Conservation (phyloP, 441 rosid genomes). For the Pelargonium citronellum region DNA sequence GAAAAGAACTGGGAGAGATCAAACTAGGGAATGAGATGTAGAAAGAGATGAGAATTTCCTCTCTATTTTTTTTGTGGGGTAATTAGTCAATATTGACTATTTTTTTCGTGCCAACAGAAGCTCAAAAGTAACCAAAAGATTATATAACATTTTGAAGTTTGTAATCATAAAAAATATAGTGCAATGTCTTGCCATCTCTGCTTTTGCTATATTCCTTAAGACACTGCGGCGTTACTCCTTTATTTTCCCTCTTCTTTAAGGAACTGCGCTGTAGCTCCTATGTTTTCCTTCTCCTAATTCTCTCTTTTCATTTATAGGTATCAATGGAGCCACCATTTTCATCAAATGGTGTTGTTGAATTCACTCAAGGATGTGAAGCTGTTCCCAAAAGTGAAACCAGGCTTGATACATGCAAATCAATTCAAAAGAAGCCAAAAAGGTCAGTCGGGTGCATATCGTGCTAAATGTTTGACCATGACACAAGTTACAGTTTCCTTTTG, state of each 20-base stretch:
- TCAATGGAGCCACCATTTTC: constrained; percentile 22
- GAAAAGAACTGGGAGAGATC: too few species aligned
- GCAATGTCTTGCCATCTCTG: background rate
- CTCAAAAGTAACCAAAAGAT: background rate
- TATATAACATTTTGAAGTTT: background rate
- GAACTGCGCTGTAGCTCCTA: background rate
- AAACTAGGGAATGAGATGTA: too few species aligned
- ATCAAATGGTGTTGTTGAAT: constrained; percentile 20
- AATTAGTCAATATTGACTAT: too few species aligned
- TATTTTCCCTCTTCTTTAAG: constrained; percentile 3
- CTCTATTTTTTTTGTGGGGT: too few species aligned
- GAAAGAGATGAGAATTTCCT: too few species aligned
- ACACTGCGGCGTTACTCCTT: background rate
- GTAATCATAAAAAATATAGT: too few species aligned
- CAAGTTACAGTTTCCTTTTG: background rate
- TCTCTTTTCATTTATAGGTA: constrained; percentile 21
- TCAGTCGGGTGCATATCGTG: constrained; percentile 15
- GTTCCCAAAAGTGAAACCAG: constrained; percentile 24
- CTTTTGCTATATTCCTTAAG: too few species aligned
- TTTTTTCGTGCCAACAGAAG: background rate
- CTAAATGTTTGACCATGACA: constrained; percentile 3
- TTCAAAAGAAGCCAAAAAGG: constrained; percentile 65
- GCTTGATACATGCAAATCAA: constrained; percentile 34
- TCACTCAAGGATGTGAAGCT: constrained; percentile 15
- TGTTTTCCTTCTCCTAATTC: constrained; percentile 5